Conservation (phyloP, 1,284 basidiomycete species). For the Hemileia vastatrix region DNA sequence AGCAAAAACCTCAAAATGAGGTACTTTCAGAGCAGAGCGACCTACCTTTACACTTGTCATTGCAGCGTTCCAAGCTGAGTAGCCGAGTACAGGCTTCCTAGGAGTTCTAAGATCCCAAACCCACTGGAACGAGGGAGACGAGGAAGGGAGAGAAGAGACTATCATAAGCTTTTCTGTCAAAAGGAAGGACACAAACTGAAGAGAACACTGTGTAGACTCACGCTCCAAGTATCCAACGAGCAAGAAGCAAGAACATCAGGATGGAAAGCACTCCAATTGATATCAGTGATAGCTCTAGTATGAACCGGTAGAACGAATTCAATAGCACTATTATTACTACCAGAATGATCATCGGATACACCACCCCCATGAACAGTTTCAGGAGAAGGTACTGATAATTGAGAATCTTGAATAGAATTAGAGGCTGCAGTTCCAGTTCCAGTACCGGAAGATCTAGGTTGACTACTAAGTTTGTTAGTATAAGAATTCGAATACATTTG, state of each 20-base stretch:
- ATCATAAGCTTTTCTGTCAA: too few species aligned
- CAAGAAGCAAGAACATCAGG: conserved; percentile 54
- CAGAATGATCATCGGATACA: not conserved
- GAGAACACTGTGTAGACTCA: too few species aligned
- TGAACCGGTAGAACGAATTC: conserved; percentile 70
- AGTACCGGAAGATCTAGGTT: not conserved
- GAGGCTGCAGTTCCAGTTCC: not conserved
- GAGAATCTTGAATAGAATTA: not conserved
- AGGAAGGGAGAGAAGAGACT: too few species aligned
- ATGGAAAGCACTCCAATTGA: conserved; percentile 84
- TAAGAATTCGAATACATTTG: not conserved
- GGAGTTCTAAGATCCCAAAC: conserved; percentile 77
- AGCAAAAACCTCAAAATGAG: too few species aligned
- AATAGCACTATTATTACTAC: conserved; percentile 50
- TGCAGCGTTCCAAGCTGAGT: too few species aligned
- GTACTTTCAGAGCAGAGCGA: too few species aligned
- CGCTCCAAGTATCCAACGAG: conserved; percentile 50
- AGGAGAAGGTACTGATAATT: not conserved
- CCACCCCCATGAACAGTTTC: not conserved
- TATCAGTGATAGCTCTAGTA: conserved; percentile 84
- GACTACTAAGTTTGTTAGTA: not conserved
- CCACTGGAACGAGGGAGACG: too few species aligned
- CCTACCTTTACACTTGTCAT: too few species aligned
- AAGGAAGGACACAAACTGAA: conserved; percentile 43
- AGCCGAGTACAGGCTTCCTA: too few species aligned